Percentiles rank a stretch among this genome's conserved stretches.
phyloP scores from a whole-genome alignment of 139 green algal species.

The Dunaliella sp. region DNA sequence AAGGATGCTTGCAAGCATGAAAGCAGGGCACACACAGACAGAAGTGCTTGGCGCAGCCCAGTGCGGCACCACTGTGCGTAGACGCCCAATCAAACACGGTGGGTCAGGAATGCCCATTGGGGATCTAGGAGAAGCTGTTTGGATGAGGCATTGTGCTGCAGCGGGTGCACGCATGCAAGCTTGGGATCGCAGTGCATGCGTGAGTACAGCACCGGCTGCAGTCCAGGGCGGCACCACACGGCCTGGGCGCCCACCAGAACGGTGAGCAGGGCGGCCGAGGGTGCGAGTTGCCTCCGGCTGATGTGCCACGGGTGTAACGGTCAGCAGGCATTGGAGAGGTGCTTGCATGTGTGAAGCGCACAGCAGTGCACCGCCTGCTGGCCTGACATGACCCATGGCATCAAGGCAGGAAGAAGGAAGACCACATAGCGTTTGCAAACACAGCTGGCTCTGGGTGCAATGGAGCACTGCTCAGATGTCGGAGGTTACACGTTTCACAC shows the following conservation, averaged over 20 bases:
- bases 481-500: too few relatives aligned
- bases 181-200: not conserved
- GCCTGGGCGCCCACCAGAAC: constrained; percentile 13
- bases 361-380: not conserved
- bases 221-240: not conserved
- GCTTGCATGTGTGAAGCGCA: not conserved
- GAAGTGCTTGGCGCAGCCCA: too few relatives aligned
- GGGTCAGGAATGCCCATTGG: too few relatives aligned
- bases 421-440: not conserved
- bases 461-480: too few relatives aligned
- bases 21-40: too few relatives aligned
- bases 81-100: too few relatives aligned
- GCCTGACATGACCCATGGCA: constrained; percentile 22
- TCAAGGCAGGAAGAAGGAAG: not conserved
- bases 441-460: too few relatives aligned
- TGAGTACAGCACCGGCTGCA: not conserved
- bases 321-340: not conserved
- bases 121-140: too few relatives aligned
- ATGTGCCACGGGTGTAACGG: constrained; percentile 26
- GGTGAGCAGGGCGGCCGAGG: constrained; percentile 6
- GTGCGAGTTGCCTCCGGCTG: not conserved
- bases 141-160: not conserved
- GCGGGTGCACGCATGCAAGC: not conserved
- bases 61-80: too few relatives aligned
- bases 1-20: too few relatives aligned